Evolutionary conservation across 1,284 basidiomycete genomes (phyloP), one percentile per base, ranked within the genome.

Genomic region (Bondarzewia mesenterica): DNA sequence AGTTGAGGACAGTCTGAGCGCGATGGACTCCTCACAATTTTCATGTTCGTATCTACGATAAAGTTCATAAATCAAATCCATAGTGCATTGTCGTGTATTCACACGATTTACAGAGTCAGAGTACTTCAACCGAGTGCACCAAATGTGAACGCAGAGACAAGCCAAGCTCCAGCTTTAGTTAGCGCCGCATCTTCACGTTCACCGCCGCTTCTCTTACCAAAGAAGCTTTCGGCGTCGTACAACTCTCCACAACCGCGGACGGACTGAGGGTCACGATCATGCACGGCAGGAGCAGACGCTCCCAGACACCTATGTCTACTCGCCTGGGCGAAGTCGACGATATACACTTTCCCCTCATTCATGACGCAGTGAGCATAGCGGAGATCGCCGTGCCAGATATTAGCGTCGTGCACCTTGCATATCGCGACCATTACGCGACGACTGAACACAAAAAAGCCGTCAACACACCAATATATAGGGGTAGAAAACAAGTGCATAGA

Each of bases 341-440:
- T 35, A 20, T 37, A 44, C 16, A 51, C 50, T 6, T 29, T 27
- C 42, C 29, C 26, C 10, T 8, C 42, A 41, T 48, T 40, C 50
- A 51, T 51, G n/a, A 51, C 50, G 42, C 44, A 51, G 38, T 51
- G 50, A 32, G 35, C 47, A 35, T 49, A 40, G 39, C 48, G 3
- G 29, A 32, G 16, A 14, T 40, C 36, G 27, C 39, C 44, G 29
- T 51, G 50, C 37, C 44, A 23, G 16, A 51, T 16, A 3, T 47
- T 47, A 12, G 22, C 46, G 15, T 23, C 14, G 16, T 51, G 50
- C 14, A 51, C 27, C 44, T 44, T 49, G 29, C 50, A 51, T 12
- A 49, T 16, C n/a, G 50, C 43, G 26, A 51, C 27, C 50, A 51
- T 51, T 15, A 44, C 47, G 14, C 37, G 46, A 26, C 50, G 46